phyloP scores from a whole-genome alignment of 1,139 yeast genomes.

The Kodamaea anthophila region DNA sequence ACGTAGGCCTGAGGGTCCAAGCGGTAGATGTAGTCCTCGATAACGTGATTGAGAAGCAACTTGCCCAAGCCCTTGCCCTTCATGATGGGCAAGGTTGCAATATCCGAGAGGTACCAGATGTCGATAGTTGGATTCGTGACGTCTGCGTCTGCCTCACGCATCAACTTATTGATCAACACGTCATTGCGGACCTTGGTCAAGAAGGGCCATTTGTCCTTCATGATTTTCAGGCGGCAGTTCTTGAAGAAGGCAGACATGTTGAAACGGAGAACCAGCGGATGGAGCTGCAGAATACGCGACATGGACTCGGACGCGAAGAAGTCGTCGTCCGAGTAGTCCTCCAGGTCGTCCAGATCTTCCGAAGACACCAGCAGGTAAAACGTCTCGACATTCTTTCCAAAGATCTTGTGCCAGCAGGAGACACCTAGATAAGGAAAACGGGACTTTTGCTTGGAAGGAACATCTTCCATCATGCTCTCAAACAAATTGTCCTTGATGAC shows the following conservation, averaged over 20 bases:
- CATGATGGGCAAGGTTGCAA: slow-evolving; percentile 36
- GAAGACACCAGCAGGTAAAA: slow-evolving; percentile 14
- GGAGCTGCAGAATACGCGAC: slow-evolving; percentile 18
- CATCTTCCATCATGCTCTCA: slow-evolving; percentile 24
- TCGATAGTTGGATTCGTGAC: slow-evolving; percentile 9
- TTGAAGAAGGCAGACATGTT: slow-evolving; percentile 29
- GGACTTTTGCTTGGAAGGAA: slow-evolving; percentile 14
- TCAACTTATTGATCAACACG: slow-evolving; percentile 14
- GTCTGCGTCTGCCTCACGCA: slow-evolving; percentile 9
- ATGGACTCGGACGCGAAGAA: slow-evolving; percentile 14
- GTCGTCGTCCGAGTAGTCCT: slow-evolving; percentile 13
- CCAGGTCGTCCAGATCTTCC: slow-evolving; percentile 11
- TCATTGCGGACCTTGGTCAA: slow-evolving; percentile 28
- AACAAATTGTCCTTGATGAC: slow-evolving; percentile 28
- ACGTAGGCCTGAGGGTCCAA: slow-evolving; percentile 9
- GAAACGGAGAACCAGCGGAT: slow-evolving; percentile 28
- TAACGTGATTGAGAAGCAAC: slow-evolving; percentile 24
- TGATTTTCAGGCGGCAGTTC: slow-evolving; percentile 30
- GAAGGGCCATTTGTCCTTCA: slow-evolving; percentile 30
- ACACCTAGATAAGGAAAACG: slow-evolving; percentile 29
- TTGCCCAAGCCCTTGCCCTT: slow-evolving; percentile 37
- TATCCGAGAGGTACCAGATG: slow-evolving; percentile 37
- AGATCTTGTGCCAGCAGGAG: slow-evolving; percentile 34
- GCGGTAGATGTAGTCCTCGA: slow-evolving; percentile 12
- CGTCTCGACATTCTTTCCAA: slow-evolving; percentile 18